These are phyloP conservation scores for Pleurotus tuoliensis DNA, from an alignment of 768 basidiomycete genomes.

Conservation along the genomic window DNA sequence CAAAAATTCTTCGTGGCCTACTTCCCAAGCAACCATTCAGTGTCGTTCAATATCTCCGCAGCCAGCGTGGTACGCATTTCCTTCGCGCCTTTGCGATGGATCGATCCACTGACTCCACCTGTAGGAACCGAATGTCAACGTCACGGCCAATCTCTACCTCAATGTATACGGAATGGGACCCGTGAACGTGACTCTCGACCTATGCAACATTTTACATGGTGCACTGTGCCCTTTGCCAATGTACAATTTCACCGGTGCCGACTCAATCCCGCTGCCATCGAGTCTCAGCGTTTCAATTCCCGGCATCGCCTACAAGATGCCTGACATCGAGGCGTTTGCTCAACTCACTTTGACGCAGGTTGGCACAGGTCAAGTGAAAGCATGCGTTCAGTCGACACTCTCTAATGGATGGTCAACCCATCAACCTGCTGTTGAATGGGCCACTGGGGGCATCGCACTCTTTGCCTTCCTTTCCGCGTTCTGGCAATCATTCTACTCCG, in stretches of 20 bases:
- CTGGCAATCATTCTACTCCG: slow-evolving; percentile 50
- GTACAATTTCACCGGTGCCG: slow-evolving; percentile 86
- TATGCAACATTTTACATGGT: slow-evolving; percentile 76
- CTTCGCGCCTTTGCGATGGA: no score
- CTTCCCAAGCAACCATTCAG: slow-evolving; percentile 64
- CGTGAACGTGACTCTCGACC: slow-evolving; percentile 80
- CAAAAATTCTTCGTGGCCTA: slow-evolving; percentile 75
- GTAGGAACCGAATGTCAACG: slow-evolving; percentile 73
- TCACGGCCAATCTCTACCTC: slow-evolving; percentile 76
- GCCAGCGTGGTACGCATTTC: slow-evolving; percentile 70
- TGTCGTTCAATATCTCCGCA: slow-evolving; percentile 82
- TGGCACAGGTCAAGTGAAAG: slow-evolving; percentile 67
- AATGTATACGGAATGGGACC: slow-evolving; percentile 87
- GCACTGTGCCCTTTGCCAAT: slow-evolving; percentile 78
- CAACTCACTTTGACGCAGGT: slow-evolving; percentile 72
- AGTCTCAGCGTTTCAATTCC: slow-evolving; percentile 67
- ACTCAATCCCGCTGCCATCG: slow-evolving; percentile 60
- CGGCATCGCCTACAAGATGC: slow-evolving; percentile 77
- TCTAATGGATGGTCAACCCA: slow-evolving; percentile 87
- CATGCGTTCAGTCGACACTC: slow-evolving; percentile 89
- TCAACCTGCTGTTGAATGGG: slow-evolving; percentile 75
- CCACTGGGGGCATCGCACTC: slow-evolving; percentile 63
- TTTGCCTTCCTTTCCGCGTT: slow-evolving; percentile 61
- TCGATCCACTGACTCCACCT: no score
- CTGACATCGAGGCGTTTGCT: slow-evolving; percentile 88